A percentile compares a stretch with the other conserved stretches of the same genome.
phyloP scores from a whole-genome alignment of 495 filamentous ascomycete genomes.

The Lophiostoma macrostomum region DNA sequence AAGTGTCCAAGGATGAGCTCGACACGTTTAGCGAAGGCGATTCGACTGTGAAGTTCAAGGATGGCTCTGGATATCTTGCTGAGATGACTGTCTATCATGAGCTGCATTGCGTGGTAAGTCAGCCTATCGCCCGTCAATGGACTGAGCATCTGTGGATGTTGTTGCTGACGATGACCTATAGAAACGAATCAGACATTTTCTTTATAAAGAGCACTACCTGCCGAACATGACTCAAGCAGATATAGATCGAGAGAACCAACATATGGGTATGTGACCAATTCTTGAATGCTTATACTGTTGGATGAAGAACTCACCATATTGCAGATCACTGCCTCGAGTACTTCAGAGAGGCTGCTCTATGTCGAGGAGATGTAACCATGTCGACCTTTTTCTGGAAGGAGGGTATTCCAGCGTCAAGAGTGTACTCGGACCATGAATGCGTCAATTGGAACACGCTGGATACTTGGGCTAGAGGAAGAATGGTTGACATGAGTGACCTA shows the following conservation, averaged over 20 bases:
- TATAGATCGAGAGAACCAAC: not conserved
- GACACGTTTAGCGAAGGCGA: not conserved
- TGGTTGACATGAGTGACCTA: slow-evolving; percentile 21
- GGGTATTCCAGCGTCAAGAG: slow-evolving; percentile 1
- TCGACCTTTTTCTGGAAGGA: slow-evolving; percentile 2
- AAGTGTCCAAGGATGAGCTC: slow-evolving; percentile 9
- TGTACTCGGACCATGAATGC: slow-evolving; percentile 9
- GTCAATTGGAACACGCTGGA: slow-evolving; percentile 9
- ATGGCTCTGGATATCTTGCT: slow-evolving; percentile 21
- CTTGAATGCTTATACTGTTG: not conserved
- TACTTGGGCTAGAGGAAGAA: not conserved
- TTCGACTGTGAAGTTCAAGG: slow-evolving; percentile 10
- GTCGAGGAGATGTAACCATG: slow-evolving; percentile 19
- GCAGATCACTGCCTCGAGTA: slow-evolving; percentile 26
- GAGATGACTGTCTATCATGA: slow-evolving; percentile 22
- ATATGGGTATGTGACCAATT: slow-evolving; percentile 1
- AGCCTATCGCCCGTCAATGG: too few species aligned
- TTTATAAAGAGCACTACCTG: not conserved
- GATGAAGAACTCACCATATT: not conserved
- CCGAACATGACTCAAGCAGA: slow-evolving; percentile 7
- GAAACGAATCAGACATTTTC: slow-evolving; percentile 11
- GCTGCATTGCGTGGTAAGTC: slow-evolving; percentile 22
- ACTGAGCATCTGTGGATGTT: too few species aligned
- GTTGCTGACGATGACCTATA: too few species aligned
- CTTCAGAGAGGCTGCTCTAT: slow-evolving; percentile 15